Evolutionary conservation across 2,329 filamentous ascomycete species (phyloP), one percentile per base, ranked within the genome.

Genomic region (Ascochyta rabiei): DNA sequence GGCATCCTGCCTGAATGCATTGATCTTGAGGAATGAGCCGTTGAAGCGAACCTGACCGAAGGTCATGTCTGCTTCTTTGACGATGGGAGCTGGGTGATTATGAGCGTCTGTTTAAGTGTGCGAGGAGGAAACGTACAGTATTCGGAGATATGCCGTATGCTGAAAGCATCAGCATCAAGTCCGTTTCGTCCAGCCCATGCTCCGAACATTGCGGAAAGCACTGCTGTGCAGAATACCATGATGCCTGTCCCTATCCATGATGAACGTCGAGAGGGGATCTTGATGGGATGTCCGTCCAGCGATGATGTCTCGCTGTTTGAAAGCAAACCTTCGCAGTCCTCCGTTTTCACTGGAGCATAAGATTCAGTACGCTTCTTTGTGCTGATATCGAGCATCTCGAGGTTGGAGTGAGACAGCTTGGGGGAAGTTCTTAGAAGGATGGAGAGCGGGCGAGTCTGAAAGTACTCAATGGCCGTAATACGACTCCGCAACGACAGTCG

Each of bases 11-110:
- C 84, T 79, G 62, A 81, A 87, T 7, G 81, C 72, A 33, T 81
- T 82, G 56, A 84, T 79, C 2, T 81, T 72, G 48, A 85, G 59
- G 9, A 88, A 81, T 0, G 82, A 82, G 0, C 84, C 84, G 53
- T 87, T 84, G 68, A 86, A 87, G 1, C 62, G 61, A 26, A 78
- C 66, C 2, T 59, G 56, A 4, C 69, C 63, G 58, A 79, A 82
- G 9, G 66, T 66, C 3, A 81, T 68, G 7, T 72, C 66, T 6
- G 81, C 68, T 18, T 81, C 75, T 9, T 75, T 70, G 10, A 72
- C 50, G 4, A 75, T 64, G 1, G 73, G 72, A 13, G 71, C 72
- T 74, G 10, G 6, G 19, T 8, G 8, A 5, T 15, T 5, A 30
- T 60, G n/a, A 63, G 26, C 18, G 24, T 28, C 4, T 40, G 18